Evolutionary conservation across 2,329 filamentous ascomycete genomes (phyloP).

Genomic region (Parastagonospora avenae): DNA sequence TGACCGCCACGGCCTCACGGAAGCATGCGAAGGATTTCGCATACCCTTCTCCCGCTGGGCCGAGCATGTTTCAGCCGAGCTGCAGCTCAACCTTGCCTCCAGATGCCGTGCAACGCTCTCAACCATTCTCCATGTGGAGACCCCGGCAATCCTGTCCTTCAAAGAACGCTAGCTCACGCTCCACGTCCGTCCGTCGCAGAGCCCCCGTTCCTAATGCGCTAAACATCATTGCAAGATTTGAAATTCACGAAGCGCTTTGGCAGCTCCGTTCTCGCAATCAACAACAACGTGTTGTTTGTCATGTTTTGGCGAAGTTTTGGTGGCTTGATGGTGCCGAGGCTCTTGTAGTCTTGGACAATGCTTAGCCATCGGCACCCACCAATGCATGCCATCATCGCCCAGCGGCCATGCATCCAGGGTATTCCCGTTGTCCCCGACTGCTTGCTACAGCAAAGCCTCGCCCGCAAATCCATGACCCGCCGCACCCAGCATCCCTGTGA

Average conservation of each 20-base stretch:
- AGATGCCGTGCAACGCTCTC: conserved; percentile 13
- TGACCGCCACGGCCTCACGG: background rate
- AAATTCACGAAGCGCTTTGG: conserved; percentile 5
- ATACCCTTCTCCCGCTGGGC: conserved; percentile 25
- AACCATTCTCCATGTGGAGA: conserved; percentile 15
- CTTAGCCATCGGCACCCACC: conserved; percentile 19
- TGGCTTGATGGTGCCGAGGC: conserved; percentile 32
- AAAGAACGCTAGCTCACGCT: background rate
- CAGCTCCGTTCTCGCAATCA: background rate
- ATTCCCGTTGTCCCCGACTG: conserved; percentile 18
- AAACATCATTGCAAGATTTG: background rate
- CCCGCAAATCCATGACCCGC: conserved; percentile 3
- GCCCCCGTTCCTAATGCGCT: background rate
- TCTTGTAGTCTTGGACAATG: conserved; percentile 38
- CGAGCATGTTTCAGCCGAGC: conserved; percentile 23
- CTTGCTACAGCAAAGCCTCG: conserved; percentile 1
- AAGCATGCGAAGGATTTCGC: conserved; percentile 2
- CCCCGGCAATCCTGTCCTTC: background rate
- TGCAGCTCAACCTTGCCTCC: conserved; percentile 17
- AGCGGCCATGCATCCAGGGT: conserved; percentile 9
- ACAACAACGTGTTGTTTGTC: conserved; percentile 18
- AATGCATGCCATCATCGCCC: conserved; percentile 30
- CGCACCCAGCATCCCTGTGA: conserved; percentile 14
- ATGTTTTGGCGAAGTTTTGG: conserved; percentile 21
- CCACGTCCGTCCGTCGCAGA: background rate